Evolutionary conservation across 2,329 filamentous ascomycete species (phyloP).

Genomic region (Macrophomina tecta): DNA sequence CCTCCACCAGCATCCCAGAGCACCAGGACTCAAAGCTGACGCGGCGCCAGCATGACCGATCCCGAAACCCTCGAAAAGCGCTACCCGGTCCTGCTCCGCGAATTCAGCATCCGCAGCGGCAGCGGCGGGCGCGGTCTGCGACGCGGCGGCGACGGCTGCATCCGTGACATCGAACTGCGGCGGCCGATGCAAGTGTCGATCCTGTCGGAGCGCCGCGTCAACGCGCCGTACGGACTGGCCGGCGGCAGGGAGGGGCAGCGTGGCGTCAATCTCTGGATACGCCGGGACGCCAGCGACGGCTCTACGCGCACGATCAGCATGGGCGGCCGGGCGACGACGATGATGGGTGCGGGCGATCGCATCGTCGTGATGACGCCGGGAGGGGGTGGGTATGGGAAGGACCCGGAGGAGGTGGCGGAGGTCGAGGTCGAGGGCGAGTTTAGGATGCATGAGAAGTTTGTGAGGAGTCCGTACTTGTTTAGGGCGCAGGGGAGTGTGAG

Average conservation of each 20-base stretch:
- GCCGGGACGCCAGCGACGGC: slow-evolving; percentile 46
- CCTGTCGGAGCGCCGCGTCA: slow-evolving; percentile 72
- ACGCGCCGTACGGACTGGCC: slow-evolving; percentile 75
- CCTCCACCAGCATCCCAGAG: neutral
- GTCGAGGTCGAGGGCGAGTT: slow-evolving; percentile 6
- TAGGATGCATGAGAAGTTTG: slow-evolving; percentile 23
- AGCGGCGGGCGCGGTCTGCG: slow-evolving; percentile 63
- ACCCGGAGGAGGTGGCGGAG: slow-evolving; percentile 5
- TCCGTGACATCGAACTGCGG: slow-evolving; percentile 74
- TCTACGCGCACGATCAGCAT: slow-evolving; percentile 70
- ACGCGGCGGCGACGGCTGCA: slow-evolving; percentile 24
- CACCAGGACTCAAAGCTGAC: too few relatives aligned
- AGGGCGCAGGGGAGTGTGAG: slow-evolving; percentile 27
- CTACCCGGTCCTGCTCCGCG: slow-evolving; percentile 71
- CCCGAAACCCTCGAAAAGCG: slow-evolving; percentile 73
- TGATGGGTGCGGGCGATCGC: slow-evolving; percentile 76
- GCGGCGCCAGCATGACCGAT: slow-evolving; percentile 66
- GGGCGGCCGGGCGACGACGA: slow-evolving; percentile 79
- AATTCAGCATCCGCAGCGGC: slow-evolving; percentile 66
- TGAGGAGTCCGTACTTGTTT: slow-evolving; percentile 22
- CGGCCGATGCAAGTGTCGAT: slow-evolving; percentile 75
- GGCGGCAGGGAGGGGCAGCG: slow-evolving; percentile 76
- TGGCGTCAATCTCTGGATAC: slow-evolving; percentile 65
- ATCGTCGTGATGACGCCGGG: slow-evolving; percentile 81
- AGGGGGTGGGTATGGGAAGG: slow-evolving; percentile 74